A percentile compares a stretch with the other conserved stretches of the same genome.
Conservation (phyloP, 192 early-diverging fungal genomes). For the Backusella psychrophila region DNA sequence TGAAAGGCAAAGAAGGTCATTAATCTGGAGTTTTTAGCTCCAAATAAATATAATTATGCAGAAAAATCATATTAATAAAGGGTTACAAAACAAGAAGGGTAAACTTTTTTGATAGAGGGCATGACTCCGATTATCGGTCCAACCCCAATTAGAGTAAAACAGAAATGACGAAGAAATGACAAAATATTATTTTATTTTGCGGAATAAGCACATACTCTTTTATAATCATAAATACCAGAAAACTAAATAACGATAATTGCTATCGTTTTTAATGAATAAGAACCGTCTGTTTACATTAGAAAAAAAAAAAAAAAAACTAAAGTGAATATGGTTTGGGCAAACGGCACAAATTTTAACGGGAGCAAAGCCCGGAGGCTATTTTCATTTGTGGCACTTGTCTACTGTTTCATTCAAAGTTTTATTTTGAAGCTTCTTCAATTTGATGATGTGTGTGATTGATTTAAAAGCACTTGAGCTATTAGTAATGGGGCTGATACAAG, state of each 20-base stretch:
- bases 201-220: background rate
- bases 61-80: background rate
- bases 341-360: background rate
- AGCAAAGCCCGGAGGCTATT: background rate
- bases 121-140: background rate
- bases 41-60: background rate
- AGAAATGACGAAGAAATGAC: background rate
- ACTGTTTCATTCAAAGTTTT: no score
- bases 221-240: no score
- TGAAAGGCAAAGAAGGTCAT: background rate
- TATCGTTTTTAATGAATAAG: no score
- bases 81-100: background rate
- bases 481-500: no score
- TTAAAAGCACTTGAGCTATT: no score
- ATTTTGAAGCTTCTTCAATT: no score
- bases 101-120: background rate
- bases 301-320: no score
- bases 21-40: background rate
- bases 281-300: no score
- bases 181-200: background rate
- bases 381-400: background rate
- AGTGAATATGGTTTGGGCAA: background rate
- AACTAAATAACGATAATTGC: no score
- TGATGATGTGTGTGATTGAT: no score
- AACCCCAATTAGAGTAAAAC: background rate